Percentiles rank a stretch among this genome's conserved stretches.
Evolutionary conservation across 306 rosid genomes (phyloP).

Genomic region (Cucumis hystrix): DNA sequence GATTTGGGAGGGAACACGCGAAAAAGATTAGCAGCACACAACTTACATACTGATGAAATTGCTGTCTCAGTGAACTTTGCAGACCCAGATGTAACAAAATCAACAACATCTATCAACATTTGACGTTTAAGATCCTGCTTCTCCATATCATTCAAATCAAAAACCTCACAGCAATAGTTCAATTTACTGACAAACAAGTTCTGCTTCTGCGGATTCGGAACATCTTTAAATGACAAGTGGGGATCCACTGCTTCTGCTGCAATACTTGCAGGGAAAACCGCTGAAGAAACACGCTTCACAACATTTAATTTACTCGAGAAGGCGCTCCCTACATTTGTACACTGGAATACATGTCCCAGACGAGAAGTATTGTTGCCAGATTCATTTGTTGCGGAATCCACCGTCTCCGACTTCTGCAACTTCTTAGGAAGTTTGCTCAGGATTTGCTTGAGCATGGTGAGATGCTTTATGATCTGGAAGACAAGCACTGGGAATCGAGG

Average conservation of each 20-base stretch:
- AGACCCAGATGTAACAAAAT: slow-evolving; percentile 81
- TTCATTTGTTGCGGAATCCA: slow-evolving; percentile 52
- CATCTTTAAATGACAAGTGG: slow-evolving; percentile 78
- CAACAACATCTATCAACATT: slow-evolving; percentile 66
- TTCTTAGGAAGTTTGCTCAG: slow-evolving; percentile 82
- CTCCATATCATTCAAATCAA: slow-evolving; percentile 51
- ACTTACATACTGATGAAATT: slow-evolving; percentile 72
- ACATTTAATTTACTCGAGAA: slow-evolving; percentile 89
- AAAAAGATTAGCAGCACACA: slow-evolving; percentile 77
- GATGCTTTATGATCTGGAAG: slow-evolving; percentile 15
- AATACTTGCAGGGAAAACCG: slow-evolving; percentile 85
- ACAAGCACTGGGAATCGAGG: slow-evolving; percentile 21
- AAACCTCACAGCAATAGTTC: slow-evolving; percentile 67
- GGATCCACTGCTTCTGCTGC: slow-evolving; percentile 74
- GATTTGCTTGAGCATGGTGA: slow-evolving; percentile 84
- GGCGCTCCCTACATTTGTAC: slow-evolving; percentile 88
- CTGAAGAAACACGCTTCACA: slow-evolving; percentile 91
- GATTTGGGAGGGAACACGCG: slow-evolving; percentile 89
- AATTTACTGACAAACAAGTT: slow-evolving; percentile 75
- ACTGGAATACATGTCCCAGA: slow-evolving; percentile 77
- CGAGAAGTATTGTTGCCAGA: slow-evolving; percentile 45
- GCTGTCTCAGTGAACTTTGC: slow-evolving; percentile 82
- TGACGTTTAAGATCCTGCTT: slow-evolving; percentile 87
- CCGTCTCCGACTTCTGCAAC: slow-evolving; percentile 53
- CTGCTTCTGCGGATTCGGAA: slow-evolving; percentile 80